Evolutionary conservation across 164 flowering plant genomes (phyloP).

Genomic region (Saururus chinensis): DNA sequence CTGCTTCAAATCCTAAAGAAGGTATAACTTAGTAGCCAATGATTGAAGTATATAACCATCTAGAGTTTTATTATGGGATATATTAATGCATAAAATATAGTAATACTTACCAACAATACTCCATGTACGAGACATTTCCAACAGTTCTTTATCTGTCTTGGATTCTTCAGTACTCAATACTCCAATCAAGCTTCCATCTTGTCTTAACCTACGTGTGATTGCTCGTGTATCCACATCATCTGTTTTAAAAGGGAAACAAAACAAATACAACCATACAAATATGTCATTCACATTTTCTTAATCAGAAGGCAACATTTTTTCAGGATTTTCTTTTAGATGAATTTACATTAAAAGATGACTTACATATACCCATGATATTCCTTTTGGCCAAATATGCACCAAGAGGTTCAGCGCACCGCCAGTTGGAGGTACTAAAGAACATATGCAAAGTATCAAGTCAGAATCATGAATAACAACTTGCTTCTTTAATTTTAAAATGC

Average conservation of each 20-base stretch:
- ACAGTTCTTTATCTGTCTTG: slow-evolving; percentile 59
- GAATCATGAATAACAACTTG: background rate
- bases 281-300: background rate
- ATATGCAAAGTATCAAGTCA: background rate
- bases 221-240: slow-evolving; percentile 96
- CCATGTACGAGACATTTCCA: slow-evolving; percentile 74
- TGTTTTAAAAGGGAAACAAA: slow-evolving; percentile 16
- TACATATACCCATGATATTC: slow-evolving; percentile 90
- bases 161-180: slow-evolving; percentile 70
- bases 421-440: slow-evolving; percentile 60
- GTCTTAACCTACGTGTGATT: slow-evolving; percentile 73
- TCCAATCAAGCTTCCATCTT: slow-evolving; percentile 85
- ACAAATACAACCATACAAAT: background rate
- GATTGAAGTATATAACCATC: background rate
- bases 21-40: background rate
- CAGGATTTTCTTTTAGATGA: background rate
- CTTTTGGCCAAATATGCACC: slow-evolving; percentile 61
- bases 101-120: slow-evolving; percentile 58
- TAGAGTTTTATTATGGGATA: background rate
- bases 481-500: background rate
- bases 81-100: background rate
- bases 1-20: no score
- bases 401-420: slow-evolving; percentile 58
- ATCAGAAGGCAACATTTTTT: no score
- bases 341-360: slow-evolving; percentile 12